Conservation (phyloP, 768 basidiomycete species). For the Amanita subjunquillea region DNA sequence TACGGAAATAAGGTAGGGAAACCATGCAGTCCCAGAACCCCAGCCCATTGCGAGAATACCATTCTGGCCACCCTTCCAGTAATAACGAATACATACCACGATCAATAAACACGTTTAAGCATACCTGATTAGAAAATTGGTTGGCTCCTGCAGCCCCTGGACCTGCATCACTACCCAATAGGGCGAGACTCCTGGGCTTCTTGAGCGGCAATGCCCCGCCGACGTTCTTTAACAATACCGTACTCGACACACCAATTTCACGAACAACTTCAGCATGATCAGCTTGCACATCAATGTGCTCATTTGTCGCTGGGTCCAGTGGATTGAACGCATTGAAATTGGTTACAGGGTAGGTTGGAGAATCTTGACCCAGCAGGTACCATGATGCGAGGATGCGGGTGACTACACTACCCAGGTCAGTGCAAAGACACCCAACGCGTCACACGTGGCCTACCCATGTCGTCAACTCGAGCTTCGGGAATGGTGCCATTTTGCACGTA, state of each 20-base stretch:
- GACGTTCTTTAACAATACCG: slow-evolving; percentile 69
- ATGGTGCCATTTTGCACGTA: slow-evolving; percentile 69
- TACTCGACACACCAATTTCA: slow-evolving; percentile 64
- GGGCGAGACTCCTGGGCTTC: slow-evolving; percentile 45
- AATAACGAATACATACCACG: neutral
- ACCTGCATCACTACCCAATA: slow-evolving; percentile 58
- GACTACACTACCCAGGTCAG: slow-evolving; percentile 25
- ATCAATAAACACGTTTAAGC: neutral
- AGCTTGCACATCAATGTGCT: slow-evolving; percentile 56
- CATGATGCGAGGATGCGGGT: slow-evolving; percentile 66
- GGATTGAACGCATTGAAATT: slow-evolving; percentile 64
- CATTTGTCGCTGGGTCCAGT: slow-evolving; percentile 41
- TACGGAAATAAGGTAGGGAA: slow-evolving; percentile 72
- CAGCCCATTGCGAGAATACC: slow-evolving; percentile 87
- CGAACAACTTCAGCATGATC: slow-evolving; percentile 61
- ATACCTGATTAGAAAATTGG: slow-evolving; percentile 46
- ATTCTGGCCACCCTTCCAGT: slow-evolving; percentile 35
- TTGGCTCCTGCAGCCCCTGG: slow-evolving; percentile 63
- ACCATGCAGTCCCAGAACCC: slow-evolving; percentile 77
- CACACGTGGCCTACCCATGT: slow-evolving; percentile 44
- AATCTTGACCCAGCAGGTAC: slow-evolving; percentile 61
- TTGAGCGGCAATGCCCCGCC: slow-evolving; percentile 45
- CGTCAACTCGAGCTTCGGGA: slow-evolving; percentile 51
- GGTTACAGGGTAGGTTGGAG: slow-evolving; percentile 44
- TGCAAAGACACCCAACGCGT: neutral